Evolutionary conservation across 1,284 basidiomycete species (phyloP).

Genomic region (Afroboletus lepidellus): DNA sequence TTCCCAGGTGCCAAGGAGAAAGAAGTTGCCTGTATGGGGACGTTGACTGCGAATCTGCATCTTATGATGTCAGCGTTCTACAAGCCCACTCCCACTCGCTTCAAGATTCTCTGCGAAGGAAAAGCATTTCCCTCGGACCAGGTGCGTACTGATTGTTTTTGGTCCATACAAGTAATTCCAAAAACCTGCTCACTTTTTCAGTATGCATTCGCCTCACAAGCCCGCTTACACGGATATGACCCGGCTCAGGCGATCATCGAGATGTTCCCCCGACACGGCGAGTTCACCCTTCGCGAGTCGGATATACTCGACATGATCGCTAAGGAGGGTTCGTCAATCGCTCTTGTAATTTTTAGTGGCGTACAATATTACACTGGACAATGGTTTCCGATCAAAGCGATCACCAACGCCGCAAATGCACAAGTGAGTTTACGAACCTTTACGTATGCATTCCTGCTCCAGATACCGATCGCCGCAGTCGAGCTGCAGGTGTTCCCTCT

Average conservation of each 20-base stretch:
- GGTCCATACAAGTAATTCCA: conserved; percentile 13
- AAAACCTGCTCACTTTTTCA: conserved; percentile 33
- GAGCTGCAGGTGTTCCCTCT: neutral
- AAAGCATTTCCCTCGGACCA: conserved; percentile 96
- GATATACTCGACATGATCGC: conserved; percentile 84
- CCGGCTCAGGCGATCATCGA: conserved; percentile 76
- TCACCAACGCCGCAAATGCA: conserved; percentile 83
- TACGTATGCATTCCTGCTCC: conserved; percentile 27
- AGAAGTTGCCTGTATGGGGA: conserved; percentile 94
- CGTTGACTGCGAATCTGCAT: conserved; percentile 93
- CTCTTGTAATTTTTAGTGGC: conserved; percentile 87
- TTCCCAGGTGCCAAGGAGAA: conserved; percentile 73
- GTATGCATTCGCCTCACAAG: conserved; percentile 96
- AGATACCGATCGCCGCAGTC: conserved; percentile 5
- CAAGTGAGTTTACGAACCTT: conserved; percentile 49
- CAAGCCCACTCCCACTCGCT: conserved; percentile 78
- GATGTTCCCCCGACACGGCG: conserved; percentile 77
- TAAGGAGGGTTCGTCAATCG: conserved; percentile 72
- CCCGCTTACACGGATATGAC: conserved; percentile 75
- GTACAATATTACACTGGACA: conserved; percentile 99
- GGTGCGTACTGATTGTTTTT: conserved; percentile 42
- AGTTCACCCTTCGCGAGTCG: conserved; percentile 84
- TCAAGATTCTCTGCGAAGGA: conserved; percentile 95
- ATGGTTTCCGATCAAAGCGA: conserved; percentile 81
- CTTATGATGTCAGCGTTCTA: conserved; percentile 94